These are phyloP conservation scores for Saccharomycopsis synnaedendra DNA, from an alignment of 805 yeast genomes.

Conservation along the genomic window DNA sequence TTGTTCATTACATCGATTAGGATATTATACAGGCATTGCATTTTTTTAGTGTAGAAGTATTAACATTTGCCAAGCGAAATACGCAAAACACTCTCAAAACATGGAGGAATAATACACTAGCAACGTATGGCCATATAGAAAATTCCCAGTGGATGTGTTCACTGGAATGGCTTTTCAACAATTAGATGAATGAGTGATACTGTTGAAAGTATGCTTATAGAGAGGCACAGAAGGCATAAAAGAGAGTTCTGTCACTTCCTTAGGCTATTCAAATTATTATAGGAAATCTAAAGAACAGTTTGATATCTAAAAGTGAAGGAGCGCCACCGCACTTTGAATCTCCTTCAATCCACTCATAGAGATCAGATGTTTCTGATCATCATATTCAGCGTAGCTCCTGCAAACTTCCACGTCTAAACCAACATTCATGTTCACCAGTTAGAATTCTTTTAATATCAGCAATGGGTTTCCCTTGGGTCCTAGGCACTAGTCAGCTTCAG, in stretches of 20 bases:
- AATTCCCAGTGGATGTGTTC: too few relatives aligned
- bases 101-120: too few relatives aligned
- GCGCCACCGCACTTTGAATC: slow-evolving; percentile 33
- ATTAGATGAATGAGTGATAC: too few relatives aligned
- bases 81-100: too few relatives aligned
- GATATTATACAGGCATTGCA: not conserved
- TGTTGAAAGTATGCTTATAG: not conserved
- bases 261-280: too few relatives aligned
- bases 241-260: too few relatives aligned
- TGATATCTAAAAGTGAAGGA: too few relatives aligned
- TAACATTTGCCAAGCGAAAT: too few relatives aligned
- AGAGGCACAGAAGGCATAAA: not conserved
- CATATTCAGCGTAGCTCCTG: slow-evolving; percentile 26
- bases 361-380: slow-evolving; percentile 57
- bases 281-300: too few relatives aligned
- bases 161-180: too few relatives aligned
- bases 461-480: slow-evolving; percentile 33
- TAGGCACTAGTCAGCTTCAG: slow-evolving; percentile 41
- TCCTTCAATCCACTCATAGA: slow-evolving; percentile 54
- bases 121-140: too few relatives aligned
- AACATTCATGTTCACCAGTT: slow-evolving; percentile 27
- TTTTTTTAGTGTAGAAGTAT: too few relatives aligned
- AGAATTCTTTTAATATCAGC: slow-evolving; percentile 21
- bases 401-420: slow-evolving; percentile 25
- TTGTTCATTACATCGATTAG: slow-evolving; percentile 16